Base-by-base conservation (phyloP, 805 yeast species). In the Starmerella apicola region DNA sequence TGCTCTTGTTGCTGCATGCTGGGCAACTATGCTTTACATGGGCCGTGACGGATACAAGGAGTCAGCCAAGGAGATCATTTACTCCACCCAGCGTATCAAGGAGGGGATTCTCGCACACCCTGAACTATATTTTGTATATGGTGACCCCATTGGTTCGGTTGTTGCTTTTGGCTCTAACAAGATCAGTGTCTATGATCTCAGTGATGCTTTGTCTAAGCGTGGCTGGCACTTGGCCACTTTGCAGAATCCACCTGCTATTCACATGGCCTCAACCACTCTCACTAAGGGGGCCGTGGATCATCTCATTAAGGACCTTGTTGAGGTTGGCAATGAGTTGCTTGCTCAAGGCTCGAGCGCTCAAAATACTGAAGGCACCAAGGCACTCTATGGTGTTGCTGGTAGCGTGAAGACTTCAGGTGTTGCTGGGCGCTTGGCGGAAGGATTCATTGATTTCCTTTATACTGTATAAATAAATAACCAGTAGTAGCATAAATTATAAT, bases 1-100 rank as follows among this genome's bases (percentile, higher is more conserved):
- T 35, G 96, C 97, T 0, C 65, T 88, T 26, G 81, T 85, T 69
- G 97, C 81, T n/a, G 97, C 96, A 0, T 86, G 97, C 59, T 91
- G 97, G 96, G 93, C 95, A 0, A 85, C 96, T 0, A 63, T 88
- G 70, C 62, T 88, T 33, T 68, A 70, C 46, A 67, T 86, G 41
- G 98, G 98, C 29, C 75, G 73, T 41, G 72, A 73, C n/a, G 97
- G 97, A 1, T 88, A 88, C 58, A 66, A 59, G 5, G 57, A 76
- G 45, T 69, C 78, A 2, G 78, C 94, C 47, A 60, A 58, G 40
- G 75, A 72, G 10, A 86, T 88, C 36, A 74, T 85, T 5, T 50
- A 60, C 6, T 73, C 86, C 3, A 75, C 94, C 2, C 67, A 73
- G 54, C 59, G 63, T 39, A 62, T 85, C 51, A 76, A 72, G 49